A percentile compares a stretch with the other conserved stretches of the same genome.
These are phyloP conservation scores for Aspergillus asperescens DNA, from an alignment of 495 filamentous ascomycete species.

Conservation along the genomic window DNA sequence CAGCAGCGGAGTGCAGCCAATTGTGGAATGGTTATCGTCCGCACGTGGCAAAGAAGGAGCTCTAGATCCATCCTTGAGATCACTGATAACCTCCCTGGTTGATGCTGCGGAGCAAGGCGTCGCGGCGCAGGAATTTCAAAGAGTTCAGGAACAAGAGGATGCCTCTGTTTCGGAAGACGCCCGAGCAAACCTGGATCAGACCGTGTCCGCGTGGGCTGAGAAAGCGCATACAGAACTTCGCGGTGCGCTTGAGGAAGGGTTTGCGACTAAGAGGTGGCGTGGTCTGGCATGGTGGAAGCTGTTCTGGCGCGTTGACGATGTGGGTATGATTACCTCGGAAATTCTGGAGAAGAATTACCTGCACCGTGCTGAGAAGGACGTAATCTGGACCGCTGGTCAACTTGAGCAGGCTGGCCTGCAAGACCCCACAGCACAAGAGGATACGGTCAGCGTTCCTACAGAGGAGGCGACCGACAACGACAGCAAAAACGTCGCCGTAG, in stretches of 20 bases:
- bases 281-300: conserved; percentile 90
- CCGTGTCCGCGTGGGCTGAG: conserved; percentile 68
- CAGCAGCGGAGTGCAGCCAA: conserved; percentile 57
- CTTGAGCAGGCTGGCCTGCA: conserved; percentile 64
- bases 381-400: conserved; percentile 76
- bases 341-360: conserved; percentile 73
- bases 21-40: conserved; percentile 64
- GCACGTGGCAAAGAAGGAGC: conserved; percentile 34
- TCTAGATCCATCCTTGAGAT: conserved; percentile 57
- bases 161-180: conserved; percentile 38
- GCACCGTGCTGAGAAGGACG: conserved; percentile 61
- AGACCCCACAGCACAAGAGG: conserved; percentile 13
- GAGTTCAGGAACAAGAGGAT: conserved; percentile 28
- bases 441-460: background rate
- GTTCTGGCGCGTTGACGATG: conserved; percentile 90
- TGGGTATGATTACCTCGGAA: conserved; percentile 71
- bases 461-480: background rate
- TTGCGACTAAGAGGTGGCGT: conserved; percentile 63
- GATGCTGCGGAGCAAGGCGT: conserved; percentile 53
- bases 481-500: background rate
- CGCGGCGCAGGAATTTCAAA: conserved; percentile 41
- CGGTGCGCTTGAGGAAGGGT: conserved; percentile 66
- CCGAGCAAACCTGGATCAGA: conserved; percentile 47
- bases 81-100: conserved; percentile 62
- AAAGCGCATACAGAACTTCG: conserved; percentile 77